These are phyloP conservation scores for Fraxinus quadrangulata DNA, from an alignment of 257 asterid species.

Conservation along the genomic window DNA sequence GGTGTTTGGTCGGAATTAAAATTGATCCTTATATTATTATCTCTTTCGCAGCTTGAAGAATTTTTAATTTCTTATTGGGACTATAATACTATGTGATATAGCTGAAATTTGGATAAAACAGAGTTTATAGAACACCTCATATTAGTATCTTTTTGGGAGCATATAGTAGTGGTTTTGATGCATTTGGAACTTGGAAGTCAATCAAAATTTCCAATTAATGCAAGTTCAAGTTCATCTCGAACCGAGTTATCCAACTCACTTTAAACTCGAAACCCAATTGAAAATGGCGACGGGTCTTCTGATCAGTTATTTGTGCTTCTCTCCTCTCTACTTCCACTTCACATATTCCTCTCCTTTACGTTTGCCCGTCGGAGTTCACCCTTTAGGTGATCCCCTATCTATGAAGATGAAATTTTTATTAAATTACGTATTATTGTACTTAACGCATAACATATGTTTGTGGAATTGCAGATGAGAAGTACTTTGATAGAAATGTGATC, in stretches of 20 bases:
- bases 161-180: too few species aligned
- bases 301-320: slow-evolving; percentile 25
- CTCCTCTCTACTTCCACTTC: slow-evolving; percentile 30
- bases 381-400: slow-evolving; percentile 54
- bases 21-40: too few species aligned
- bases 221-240: not conserved
- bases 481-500: slow-evolving; percentile 58
- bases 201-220: not conserved
- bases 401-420: not conserved
- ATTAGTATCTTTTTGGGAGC: too few species aligned
- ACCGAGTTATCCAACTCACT: not conserved
- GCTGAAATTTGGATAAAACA: too few species aligned
- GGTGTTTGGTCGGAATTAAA: too few species aligned
- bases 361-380: slow-evolving; percentile 65
- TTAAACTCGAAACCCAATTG: not conserved
- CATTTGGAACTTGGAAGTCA: too few species aligned
- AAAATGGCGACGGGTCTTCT: slow-evolving; percentile 32
- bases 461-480: slow-evolving; percentile 61
- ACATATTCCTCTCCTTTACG: slow-evolving; percentile 41
- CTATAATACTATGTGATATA: too few species aligned
- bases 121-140: too few species aligned
- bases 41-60: too few species aligned
- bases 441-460: not conserved
- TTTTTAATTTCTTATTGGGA: too few species aligned
- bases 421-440: not conserved